phyloP scores from a whole-genome alignment of 2,329 filamentous ascomycete species.

The Penicillium sp. region DNA sequence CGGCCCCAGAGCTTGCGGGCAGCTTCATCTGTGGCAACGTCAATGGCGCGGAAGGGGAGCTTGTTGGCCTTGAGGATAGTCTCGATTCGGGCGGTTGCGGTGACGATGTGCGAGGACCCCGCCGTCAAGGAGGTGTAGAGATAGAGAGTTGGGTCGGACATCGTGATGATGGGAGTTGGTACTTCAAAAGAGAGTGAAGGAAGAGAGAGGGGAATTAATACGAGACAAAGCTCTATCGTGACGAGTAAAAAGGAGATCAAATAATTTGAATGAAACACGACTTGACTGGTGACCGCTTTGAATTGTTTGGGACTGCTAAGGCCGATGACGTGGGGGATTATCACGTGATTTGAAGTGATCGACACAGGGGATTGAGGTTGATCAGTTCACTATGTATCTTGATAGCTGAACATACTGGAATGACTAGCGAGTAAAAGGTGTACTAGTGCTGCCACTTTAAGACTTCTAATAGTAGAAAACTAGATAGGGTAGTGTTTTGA shows the following conservation, averaged over 20 bases:
- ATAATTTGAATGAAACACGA: neutral
- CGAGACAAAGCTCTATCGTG: neutral
- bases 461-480: no score
- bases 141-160: constrained; percentile 69
- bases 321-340: neutral
- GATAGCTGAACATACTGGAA: no score
- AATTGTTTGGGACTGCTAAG: neutral
- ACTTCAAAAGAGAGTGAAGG: neutral
- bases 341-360: neutral
- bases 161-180: constrained; percentile 16
- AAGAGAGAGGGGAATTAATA: neutral
- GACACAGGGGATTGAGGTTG: neutral
- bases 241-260: neutral
- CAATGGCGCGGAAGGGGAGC: constrained; percentile 88
- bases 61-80: constrained; percentile 95
- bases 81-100: constrained; percentile 91
- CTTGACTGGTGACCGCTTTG: neutral
- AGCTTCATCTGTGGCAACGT: constrained; percentile 86
- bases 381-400: no score
- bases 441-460: no score
- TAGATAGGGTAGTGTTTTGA: no score
- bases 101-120: constrained; percentile 93
- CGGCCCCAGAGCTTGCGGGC: constrained; percentile 87
- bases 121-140: constrained; percentile 96
- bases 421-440: no score